Evolutionary conservation across 352 stramenopile genomes (phyloP), one percentile per base, ranked within the genome.

Genomic region (Pythium volutum): DNA sequence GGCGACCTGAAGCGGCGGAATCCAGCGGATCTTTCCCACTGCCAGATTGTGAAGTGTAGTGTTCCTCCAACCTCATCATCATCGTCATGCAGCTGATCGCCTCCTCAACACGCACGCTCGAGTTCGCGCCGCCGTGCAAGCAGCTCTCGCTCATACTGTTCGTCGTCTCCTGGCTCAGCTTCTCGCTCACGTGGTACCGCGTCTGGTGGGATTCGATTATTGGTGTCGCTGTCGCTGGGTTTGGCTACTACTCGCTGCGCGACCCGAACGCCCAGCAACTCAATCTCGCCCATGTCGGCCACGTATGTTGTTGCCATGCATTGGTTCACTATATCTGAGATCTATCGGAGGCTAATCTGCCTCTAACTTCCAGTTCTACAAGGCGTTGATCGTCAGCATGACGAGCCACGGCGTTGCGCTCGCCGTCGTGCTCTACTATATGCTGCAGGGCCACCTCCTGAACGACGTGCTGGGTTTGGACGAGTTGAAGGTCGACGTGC

Each of bases 121-220:
- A 91, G 70, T 88, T 75, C 51, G 81, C 77, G 18, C 76, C 77
- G 42, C 54, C 68, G 38, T 88, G 79, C 71, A 83, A 80, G 58
- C 73, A 84, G 62, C 67, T 91, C 60, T 66, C 74, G 50, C 59
- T 85, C 58, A 68, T 86, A 14, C 63, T 85, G 23, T 36, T 88
- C 33, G 69, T 50, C 11, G 50, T 89, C 27, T 88, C 79, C 69
- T 20, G 75, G 36, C 52, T 79, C 52, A 87, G 80, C 67, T 89
- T 93, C 69, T 73, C 74, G 18, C 68, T 87, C n/a, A 86, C 81
- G 33, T 93, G 84, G 84, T 91, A 89, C 70, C 70, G 73, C 41
- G 79, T 93, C 34, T 93, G 79, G 80, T 93, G 83, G 83, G 83
- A 93, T 68, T 81, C 79, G 36, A 60, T 88, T 62, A 79, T 91